Conservation (phyloP, 257 asterid genomes). For the Nicotiana obtusifolia region DNA sequence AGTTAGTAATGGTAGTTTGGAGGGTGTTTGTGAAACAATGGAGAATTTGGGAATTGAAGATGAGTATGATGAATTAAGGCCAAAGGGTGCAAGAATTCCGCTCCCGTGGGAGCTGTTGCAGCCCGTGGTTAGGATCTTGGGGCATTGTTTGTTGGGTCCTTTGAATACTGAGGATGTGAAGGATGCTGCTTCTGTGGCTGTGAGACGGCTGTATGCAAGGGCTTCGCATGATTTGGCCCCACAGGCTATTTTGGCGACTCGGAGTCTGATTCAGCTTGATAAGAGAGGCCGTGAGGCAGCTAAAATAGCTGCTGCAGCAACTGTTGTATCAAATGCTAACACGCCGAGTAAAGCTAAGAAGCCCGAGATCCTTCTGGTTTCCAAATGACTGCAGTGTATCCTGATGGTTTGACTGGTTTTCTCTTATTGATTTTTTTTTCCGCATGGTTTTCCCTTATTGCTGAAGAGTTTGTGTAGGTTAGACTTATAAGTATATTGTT, state of each 20-base stretch:
- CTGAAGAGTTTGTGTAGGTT: slow-evolving; percentile 1
- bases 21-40: slow-evolving; percentile 27
- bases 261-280: slow-evolving; percentile 88
- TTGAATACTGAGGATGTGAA: slow-evolving; percentile 62
- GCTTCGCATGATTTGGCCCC: slow-evolving; percentile 89
- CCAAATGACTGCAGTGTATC: slow-evolving; percentile 40
- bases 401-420: slow-evolving; percentile 4
- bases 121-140: slow-evolving; percentile 82
- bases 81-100: slow-evolving; percentile 61
- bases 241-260: slow-evolving; percentile 82
- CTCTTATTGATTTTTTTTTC: background rate
- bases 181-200: slow-evolving; percentile 75
- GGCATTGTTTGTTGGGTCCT: slow-evolving; percentile 93
- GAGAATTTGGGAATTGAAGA: slow-evolving; percentile 23
- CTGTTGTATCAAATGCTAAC: slow-evolving; percentile 57
- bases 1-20: slow-evolving; percentile 29
- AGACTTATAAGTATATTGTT: background rate
- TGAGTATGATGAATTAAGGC: slow-evolving; percentile 17
- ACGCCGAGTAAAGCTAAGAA: slow-evolving; percentile 96
- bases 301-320: slow-evolving; percentile 34
- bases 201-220: slow-evolving; percentile 73
- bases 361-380: slow-evolving; percentile 91
- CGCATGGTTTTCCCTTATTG: background rate
- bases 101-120: slow-evolving; percentile 91
- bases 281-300: slow-evolving; percentile 66